A percentile compares a stretch with the other conserved stretches of the same genome.
Conservation (phyloP, 1,139 yeast genomes). For the Suhomyces yuchorum region DNA sequence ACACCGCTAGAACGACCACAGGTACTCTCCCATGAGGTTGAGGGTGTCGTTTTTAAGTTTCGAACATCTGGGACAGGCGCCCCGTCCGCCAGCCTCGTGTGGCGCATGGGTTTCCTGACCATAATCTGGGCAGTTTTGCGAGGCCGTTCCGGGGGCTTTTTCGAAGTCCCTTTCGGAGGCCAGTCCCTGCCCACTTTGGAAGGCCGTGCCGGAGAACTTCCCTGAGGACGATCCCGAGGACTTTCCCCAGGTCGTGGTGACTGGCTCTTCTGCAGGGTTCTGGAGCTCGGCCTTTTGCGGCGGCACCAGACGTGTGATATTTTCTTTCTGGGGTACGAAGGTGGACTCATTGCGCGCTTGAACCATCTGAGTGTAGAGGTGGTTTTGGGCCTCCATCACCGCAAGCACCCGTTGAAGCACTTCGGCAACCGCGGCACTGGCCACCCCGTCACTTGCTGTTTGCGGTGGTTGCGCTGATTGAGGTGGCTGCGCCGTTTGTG, state of each 20-base stretch:
- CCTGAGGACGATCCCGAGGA: no score
- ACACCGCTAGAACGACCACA: constrained; percentile 32
- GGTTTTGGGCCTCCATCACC: constrained; percentile 1
- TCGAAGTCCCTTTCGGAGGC: no score
- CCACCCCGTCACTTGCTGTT: not conserved
- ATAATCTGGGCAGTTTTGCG: not conserved
- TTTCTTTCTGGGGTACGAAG: not conserved
- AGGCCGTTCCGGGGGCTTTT: not conserved
- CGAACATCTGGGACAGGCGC: constrained; percentile 10
- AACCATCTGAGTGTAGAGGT: not conserved
- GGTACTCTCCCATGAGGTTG: constrained; percentile 37
- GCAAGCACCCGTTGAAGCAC: not conserved
- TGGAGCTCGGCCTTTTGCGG: no score
- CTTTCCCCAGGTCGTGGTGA: no score
- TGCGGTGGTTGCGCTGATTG: not conserved
- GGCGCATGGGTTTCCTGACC: not conserved
- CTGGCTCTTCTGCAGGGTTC: no score
- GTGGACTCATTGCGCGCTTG: not conserved
- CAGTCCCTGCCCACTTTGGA: no score
- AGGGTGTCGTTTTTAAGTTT: constrained; percentile 22
- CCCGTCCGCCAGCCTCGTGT: not conserved
- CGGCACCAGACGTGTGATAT: not conserved
- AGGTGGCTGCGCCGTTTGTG: not conserved
- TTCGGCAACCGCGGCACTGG: not conserved
- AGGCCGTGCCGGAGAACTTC: no score